phyloP scores from a whole-genome alignment of 2,329 filamentous ascomycete genomes.

The Fusarium camptoceras region DNA sequence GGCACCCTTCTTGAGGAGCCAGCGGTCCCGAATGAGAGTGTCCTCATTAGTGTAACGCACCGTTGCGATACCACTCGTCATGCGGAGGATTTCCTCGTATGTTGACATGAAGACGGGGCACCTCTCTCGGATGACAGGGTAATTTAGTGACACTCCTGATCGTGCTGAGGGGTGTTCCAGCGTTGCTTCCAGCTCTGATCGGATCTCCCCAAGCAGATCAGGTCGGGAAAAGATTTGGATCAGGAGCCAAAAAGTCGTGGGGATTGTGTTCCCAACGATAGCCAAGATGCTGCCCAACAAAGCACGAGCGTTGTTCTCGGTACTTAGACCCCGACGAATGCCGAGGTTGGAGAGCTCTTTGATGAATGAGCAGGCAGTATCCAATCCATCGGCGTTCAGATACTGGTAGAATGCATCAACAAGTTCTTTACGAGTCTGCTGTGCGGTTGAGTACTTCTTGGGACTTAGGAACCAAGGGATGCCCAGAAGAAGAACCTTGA shows the following conservation, averaged over 20 bases:
- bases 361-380: constrained; percentile 32
- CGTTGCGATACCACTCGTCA: constrained; percentile 38
- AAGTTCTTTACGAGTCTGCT: constrained; percentile 21
- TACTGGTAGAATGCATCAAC: constrained; percentile 31
- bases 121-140: constrained; percentile 16
- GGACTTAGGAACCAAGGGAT: constrained; percentile 38
- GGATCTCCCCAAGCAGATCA: constrained; percentile 7
- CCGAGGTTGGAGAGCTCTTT: constrained; percentile 25
- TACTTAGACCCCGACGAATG: constrained; percentile 33
- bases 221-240: constrained; percentile 27
- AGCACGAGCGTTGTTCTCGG: constrained; percentile 39
- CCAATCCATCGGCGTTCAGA: constrained; percentile 10
- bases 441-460: constrained; percentile 15
- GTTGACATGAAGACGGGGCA: constrained; percentile 35
- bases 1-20: constrained; percentile 37
- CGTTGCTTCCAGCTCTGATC: constrained; percentile 20
- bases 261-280: constrained; percentile 38
- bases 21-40: constrained; percentile 19
- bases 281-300: constrained; percentile 34
- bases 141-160: neutral
- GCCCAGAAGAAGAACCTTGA: constrained; percentile 29
- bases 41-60: constrained; percentile 40
- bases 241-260: constrained; percentile 33
- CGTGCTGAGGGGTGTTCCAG: neutral
- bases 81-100: constrained; percentile 34